Conservation (phyloP, 768 basidiomycete species). For the Dacryopinax spathularia region DNA sequence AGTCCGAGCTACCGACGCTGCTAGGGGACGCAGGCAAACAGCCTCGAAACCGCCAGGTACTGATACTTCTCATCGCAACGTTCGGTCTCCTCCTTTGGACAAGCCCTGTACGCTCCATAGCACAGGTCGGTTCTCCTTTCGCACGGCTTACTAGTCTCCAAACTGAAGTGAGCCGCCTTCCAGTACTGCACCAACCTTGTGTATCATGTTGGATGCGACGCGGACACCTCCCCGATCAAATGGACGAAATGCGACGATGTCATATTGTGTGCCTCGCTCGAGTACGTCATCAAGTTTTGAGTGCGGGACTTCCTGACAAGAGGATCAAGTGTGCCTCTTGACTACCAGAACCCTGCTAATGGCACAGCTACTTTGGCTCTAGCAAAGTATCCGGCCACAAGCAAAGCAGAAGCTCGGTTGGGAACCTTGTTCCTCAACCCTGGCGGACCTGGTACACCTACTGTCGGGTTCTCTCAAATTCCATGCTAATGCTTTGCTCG, state of each 20-base stretch:
- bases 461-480: not conserved
- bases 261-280: conserved; percentile 14
- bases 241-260: conserved; percentile 14
- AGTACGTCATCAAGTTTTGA: conserved; percentile 7
- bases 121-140: too few relatives aligned
- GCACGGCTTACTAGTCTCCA: too few relatives aligned
- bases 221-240: not conserved
- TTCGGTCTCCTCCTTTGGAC: too few relatives aligned
- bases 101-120: too few relatives aligned
- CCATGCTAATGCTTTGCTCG: not conserved
- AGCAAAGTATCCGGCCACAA: conserved; percentile 20
- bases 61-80: too few relatives aligned
- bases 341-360: conserved; percentile 20
- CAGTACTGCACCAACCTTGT: not conserved
- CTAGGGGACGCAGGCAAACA: too few relatives aligned
- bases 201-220: not conserved
- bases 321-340: conserved; percentile 22
- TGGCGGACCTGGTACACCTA: conserved; percentile 14
- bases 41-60: too few relatives aligned
- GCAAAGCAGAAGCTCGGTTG: conserved; percentile 12
- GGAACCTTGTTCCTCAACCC: conserved; percentile 25
- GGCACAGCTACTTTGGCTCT: conserved; percentile 23
- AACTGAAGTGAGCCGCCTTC: too few relatives aligned
- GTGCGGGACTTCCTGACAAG: not conserved
- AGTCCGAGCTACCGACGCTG: too few relatives aligned